A percentile compares a stretch with the other conserved stretches of the same genome.
These are phyloP conservation scores for Saitozyma sp. DNA, from an alignment of 768 basidiomycete species.

Conservation along the genomic window DNA sequence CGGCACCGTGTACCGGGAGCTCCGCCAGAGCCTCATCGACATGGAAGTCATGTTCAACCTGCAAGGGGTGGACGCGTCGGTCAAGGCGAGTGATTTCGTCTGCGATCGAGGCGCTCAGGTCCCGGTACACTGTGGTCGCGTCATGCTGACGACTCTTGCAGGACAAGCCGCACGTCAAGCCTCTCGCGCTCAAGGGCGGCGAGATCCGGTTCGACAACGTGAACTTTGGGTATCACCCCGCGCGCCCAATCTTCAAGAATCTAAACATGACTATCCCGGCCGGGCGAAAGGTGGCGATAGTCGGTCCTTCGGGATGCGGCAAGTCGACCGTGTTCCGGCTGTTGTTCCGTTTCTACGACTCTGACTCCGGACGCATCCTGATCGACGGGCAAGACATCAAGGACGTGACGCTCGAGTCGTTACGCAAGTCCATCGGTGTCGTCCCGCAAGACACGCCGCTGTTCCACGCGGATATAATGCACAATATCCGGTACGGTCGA, in stretches of 20 bases:
- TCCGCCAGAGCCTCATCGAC: slow-evolving; percentile 91
- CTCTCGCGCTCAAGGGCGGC: slow-evolving; percentile 73
- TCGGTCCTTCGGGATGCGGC: slow-evolving; percentile 94
- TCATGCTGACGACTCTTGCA: slow-evolving; percentile 43
- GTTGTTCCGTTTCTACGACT: slow-evolving; percentile 91
- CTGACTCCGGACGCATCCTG: slow-evolving; percentile 72
- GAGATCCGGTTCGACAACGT: slow-evolving; percentile 92
- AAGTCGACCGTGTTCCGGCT: slow-evolving; percentile 96
- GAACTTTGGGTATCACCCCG: slow-evolving; percentile 85
- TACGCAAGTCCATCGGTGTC: slow-evolving; percentile 78
- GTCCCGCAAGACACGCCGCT: slow-evolving; percentile 98
- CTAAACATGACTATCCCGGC: slow-evolving; percentile 89
- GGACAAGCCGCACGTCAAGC: slow-evolving; percentile 69
- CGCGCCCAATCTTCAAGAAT: slow-evolving; percentile 83
- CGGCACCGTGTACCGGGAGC: slow-evolving; percentile 92
- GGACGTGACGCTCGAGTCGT: slow-evolving; percentile 67
- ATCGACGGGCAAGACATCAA: slow-evolving; percentile 82
- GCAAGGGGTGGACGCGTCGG: slow-evolving; percentile 73
- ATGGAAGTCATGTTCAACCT: slow-evolving; percentile 95
- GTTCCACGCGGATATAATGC: slow-evolving; percentile 92
- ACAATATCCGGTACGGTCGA: slow-evolving; percentile 91
- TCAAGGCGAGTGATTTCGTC: slow-evolving; percentile 57
- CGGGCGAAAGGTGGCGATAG: slow-evolving; percentile 94
- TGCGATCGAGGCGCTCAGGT: not conserved
- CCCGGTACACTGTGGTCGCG: not conserved